Evolutionary conservation across 2,329 filamentous ascomycete species (phyloP).

Genomic region (Helotiales sp.): DNA sequence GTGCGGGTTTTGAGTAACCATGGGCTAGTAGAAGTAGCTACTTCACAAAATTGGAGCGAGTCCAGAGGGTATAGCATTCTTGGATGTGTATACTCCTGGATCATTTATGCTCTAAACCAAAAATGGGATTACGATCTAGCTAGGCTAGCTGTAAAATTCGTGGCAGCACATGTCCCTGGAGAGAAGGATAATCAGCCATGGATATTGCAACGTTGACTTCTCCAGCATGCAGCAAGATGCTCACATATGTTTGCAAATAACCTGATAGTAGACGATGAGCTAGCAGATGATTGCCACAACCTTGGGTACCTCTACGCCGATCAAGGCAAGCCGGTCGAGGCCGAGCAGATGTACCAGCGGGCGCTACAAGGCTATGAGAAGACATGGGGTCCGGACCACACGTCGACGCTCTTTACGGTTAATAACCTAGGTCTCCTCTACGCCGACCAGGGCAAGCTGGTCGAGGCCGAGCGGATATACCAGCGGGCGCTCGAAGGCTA

Average conservation of each 20-base stretch:
- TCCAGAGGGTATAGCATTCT: conserved; percentile 20
- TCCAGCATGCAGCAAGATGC: not conserved
- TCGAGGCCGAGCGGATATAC: conserved; percentile 6
- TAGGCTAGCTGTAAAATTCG: conserved; percentile 14
- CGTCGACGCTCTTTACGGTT: no score
- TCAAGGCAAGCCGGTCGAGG: no score
- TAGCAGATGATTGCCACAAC: no score
- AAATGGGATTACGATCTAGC: conserved; percentile 16
- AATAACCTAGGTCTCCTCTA: conserved; percentile 13
- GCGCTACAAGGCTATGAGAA: no score
- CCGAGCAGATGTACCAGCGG: no score
- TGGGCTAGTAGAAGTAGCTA: conserved; percentile 14
- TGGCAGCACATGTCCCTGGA: conserved; percentile 12
- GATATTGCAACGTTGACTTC: not conserved
- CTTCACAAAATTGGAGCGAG: conserved; percentile 13
- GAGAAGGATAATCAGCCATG: conserved; percentile 3
- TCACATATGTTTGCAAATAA: conserved; percentile 11
- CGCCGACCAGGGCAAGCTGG: not conserved
- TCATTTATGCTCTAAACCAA: conserved; percentile 19
- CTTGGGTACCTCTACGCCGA: no score
- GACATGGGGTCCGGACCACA: no score
- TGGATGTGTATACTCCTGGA: conserved; percentile 19
- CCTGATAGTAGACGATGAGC: conserved; percentile 27
- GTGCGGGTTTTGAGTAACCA: conserved; percentile 14
- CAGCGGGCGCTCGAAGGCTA: not conserved